Evolutionary conservation across 1,284 basidiomycete genomes (phyloP).

Genomic region (Apiotrichum siamense): DNA sequence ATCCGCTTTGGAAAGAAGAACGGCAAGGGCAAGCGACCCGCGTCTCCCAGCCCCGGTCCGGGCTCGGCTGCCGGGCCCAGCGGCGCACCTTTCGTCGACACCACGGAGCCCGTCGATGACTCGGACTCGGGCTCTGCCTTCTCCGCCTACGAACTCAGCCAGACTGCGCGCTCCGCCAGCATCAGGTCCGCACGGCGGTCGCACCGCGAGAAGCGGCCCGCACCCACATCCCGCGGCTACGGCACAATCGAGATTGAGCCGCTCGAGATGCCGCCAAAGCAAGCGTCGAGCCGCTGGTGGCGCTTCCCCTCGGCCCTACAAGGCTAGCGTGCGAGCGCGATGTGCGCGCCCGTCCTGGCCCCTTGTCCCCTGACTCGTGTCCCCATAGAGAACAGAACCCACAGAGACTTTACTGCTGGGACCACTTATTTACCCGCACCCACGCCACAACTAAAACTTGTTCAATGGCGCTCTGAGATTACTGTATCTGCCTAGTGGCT

Average conservation of each 20-base stretch:
- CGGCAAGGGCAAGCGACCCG: slow-evolving; percentile 3
- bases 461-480: too few relatives aligned
- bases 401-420: too few relatives aligned
- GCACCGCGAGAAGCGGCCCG: neutral
- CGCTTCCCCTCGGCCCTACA: neutral
- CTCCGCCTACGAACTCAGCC: slow-evolving; percentile 8
- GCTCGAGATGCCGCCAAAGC: neutral
- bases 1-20: neutral
- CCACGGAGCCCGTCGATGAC: neutral
- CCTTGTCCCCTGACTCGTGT: too few relatives aligned
- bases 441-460: neutral
- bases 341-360: too few relatives aligned
- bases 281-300: slow-evolving; percentile 1
- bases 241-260: slow-evolving; percentile 9
- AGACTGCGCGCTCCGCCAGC: neutral
- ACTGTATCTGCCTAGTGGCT: slow-evolving; percentile 1
- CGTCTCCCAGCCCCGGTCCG: neutral
- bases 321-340: too few relatives aligned
- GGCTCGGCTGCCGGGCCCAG: too few relatives aligned
- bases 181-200: neutral
- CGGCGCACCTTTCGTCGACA: neutral
- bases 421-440: too few relatives aligned
- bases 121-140: neutral
- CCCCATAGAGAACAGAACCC: too few relatives aligned
- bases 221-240: slow-evolving; percentile 3